Percentiles rank a stretch among this genome's conserved stretches.
These are phyloP conservation scores for Tolypocladium cylindrosporum DNA, from an alignment of 2,329 filamentous ascomycete genomes.

Conservation along the genomic window DNA sequence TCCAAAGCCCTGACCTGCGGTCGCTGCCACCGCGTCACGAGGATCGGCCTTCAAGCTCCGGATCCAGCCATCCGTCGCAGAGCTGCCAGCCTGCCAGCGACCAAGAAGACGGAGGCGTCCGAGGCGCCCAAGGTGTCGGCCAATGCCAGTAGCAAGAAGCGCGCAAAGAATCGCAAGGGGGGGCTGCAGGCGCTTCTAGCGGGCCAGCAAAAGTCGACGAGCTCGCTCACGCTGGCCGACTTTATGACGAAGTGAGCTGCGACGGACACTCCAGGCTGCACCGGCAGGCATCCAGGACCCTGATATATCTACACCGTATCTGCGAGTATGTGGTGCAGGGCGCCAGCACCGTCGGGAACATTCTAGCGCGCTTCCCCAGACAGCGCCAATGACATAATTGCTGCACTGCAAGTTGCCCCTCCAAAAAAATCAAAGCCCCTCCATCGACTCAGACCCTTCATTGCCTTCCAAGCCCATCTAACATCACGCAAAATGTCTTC, in stretches of 20 bases:
- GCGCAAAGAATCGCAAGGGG: constrained; percentile 54
- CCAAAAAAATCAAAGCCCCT: constrained; percentile 11
- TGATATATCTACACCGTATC: too few relatives aligned
- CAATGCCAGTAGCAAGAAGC: constrained; percentile 54
- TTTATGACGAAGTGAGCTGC: constrained; percentile 33
- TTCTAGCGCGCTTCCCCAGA: constrained; percentile 2
- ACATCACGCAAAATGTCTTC: constrained; percentile 28
- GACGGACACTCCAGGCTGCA: background rate
- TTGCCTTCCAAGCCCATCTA: constrained; percentile 6
- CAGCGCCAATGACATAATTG: constrained; percentile 5
- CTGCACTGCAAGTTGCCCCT: constrained; percentile 9
- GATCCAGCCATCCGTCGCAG: constrained; percentile 14
- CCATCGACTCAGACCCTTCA: constrained; percentile 6
- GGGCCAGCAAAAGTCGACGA: constrained; percentile 34
- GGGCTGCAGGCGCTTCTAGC: constrained; percentile 56
- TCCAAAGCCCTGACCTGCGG: constrained; percentile 28
- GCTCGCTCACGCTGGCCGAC: constrained; percentile 41
- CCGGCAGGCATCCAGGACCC: too few relatives aligned
- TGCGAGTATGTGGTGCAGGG: too few relatives aligned
- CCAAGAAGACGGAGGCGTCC: constrained; percentile 9
- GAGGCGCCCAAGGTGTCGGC: constrained; percentile 21
- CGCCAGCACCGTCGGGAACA: constrained; percentile 3
- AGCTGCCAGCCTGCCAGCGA: constrained; percentile 5
- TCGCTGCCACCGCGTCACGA: constrained; percentile 33
- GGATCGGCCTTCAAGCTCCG: constrained; percentile 29